A percentile compares a stretch with the other conserved stretches of the same genome.
phyloP scores from a whole-genome alignment of 306 rosid genomes.

The Oemleria cerasiformis region DNA sequence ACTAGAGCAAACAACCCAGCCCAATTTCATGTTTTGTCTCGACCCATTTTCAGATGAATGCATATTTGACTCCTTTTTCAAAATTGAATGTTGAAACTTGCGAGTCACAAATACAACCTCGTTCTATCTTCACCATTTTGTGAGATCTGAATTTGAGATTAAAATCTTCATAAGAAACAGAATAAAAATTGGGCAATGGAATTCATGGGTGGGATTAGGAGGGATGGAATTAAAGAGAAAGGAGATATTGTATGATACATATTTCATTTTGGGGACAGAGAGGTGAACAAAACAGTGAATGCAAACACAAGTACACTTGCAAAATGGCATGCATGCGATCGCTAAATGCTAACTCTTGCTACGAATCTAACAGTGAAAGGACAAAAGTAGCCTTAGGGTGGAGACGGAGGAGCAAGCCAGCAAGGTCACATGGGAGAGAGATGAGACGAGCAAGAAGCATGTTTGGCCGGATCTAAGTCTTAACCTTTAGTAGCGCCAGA shows the following conservation, averaged over 20 bases:
- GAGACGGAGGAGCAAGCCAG: background rate
- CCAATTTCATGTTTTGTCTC: too few relatives aligned
- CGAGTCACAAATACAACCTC: too few relatives aligned
- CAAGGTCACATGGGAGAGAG: conserved; percentile 27
- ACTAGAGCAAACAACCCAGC: too few relatives aligned
- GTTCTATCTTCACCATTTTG: too few relatives aligned
- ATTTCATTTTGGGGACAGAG: background rate
- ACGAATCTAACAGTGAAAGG: background rate
- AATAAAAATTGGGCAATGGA: background rate
- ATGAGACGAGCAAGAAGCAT: conserved; percentile 41
- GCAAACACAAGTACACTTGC: background rate
- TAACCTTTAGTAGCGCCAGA: background rate
- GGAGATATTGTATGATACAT: background rate
- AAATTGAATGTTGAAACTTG: too few relatives aligned
- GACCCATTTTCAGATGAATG: too few relatives aligned
- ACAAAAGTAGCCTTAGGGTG: background rate
- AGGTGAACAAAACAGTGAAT: background rate
- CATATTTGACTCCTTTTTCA: too few relatives aligned
- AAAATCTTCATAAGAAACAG: too few relatives aligned
- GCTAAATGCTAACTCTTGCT: background rate
- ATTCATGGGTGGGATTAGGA: background rate
- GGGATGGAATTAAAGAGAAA: background rate
- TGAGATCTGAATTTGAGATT: too few relatives aligned
- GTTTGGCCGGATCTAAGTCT: conserved; percentile 32
- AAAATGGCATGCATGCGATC: background rate